Percentiles rank a stretch among this genome's conserved stretches.
phyloP scores from a whole-genome alignment of 2,329 filamentous ascomycete species.

The Arthrobotrys musiformis region DNA sequence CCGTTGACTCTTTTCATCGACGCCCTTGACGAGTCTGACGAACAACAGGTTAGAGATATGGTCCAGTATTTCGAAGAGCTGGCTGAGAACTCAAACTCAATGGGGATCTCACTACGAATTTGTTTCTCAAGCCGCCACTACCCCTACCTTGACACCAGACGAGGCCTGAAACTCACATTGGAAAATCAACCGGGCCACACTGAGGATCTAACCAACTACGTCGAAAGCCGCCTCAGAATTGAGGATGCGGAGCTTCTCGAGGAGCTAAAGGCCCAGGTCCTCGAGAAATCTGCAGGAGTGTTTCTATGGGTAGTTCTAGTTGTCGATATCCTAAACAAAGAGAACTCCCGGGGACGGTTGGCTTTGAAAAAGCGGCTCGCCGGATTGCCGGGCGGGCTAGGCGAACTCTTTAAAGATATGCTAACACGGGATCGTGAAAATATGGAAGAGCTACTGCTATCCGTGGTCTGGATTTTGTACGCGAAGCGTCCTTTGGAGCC shows the following conservation, averaged over 20 bases:
- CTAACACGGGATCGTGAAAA: slow-evolving; percentile 65
- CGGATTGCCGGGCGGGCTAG: slow-evolving; percentile 61
- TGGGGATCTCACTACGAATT: neutral
- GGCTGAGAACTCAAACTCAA: slow-evolving; percentile 58
- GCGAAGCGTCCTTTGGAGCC: slow-evolving; percentile 51
- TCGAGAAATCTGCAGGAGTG: slow-evolving; percentile 58
- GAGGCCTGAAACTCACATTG: slow-evolving; percentile 57
- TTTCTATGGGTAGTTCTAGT: slow-evolving; percentile 60
- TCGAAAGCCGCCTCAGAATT: slow-evolving; percentile 57
- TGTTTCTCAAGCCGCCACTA: slow-evolving; percentile 60
- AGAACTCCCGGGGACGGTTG: slow-evolving; percentile 60
- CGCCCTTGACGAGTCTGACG: slow-evolving; percentile 63
- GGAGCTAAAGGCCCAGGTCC: slow-evolving; percentile 55
- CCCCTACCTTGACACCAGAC: slow-evolving; percentile 58
- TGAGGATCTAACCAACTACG: slow-evolving; percentile 60
- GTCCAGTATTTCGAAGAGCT: slow-evolving; percentile 64
- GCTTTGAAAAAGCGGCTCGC: slow-evolving; percentile 60
- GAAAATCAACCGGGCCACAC: slow-evolving; percentile 60
- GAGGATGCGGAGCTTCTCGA: slow-evolving; percentile 53
- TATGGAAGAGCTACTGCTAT: slow-evolving; percentile 61
- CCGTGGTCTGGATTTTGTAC: slow-evolving; percentile 46
- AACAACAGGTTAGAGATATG: slow-evolving; percentile 64
- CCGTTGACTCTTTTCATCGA: slow-evolving; percentile 61
- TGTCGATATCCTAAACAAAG: slow-evolving; percentile 64
- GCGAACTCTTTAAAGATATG: slow-evolving; percentile 67